Evolutionary conservation across 768 basidiomycete genomes (phyloP).

Genomic region (Auricularia sp.): DNA sequence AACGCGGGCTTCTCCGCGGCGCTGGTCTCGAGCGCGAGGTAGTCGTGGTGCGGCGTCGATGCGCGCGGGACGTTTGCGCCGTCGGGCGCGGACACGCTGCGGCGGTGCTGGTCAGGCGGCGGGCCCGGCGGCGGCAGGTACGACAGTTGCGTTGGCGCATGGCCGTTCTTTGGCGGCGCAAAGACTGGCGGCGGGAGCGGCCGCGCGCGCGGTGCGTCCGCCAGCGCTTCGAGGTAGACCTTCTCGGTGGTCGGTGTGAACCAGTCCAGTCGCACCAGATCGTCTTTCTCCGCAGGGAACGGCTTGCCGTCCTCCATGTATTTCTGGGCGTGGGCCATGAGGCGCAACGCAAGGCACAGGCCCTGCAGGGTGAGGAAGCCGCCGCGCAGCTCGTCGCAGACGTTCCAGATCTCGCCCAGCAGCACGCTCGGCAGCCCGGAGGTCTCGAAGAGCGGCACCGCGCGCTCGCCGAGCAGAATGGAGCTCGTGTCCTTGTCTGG

Average conservation of each 20-base stretch:
- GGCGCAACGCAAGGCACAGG: background rate
- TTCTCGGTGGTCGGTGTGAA: background rate
- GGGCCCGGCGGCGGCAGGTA: background rate
- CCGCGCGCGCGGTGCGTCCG: background rate
- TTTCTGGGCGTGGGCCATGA: background rate
- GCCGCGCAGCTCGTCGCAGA: background rate
- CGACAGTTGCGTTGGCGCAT: background rate
- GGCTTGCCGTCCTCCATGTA: background rate
- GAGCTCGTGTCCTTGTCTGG: background rate
- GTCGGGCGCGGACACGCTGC: too few species aligned
- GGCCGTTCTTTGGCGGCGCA: background rate
- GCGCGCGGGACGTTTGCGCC: background rate
- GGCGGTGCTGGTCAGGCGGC: background rate
- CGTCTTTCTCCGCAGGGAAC: background rate
- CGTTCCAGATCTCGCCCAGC: conserved; percentile 1
- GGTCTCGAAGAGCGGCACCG: background rate
- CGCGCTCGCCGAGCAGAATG: background rate
- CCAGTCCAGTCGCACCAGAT: background rate
- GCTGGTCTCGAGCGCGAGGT: background rate
- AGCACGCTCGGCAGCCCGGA: background rate
- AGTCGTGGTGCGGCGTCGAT: background rate
- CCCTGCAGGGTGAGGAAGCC: background rate
- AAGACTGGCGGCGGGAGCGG: background rate
- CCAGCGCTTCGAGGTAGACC: background rate
- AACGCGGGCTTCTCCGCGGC: background rate